phyloP scores from a whole-genome alignment of 2,329 filamentous ascomycete genomes.

The Myotisia sp. region DNA sequence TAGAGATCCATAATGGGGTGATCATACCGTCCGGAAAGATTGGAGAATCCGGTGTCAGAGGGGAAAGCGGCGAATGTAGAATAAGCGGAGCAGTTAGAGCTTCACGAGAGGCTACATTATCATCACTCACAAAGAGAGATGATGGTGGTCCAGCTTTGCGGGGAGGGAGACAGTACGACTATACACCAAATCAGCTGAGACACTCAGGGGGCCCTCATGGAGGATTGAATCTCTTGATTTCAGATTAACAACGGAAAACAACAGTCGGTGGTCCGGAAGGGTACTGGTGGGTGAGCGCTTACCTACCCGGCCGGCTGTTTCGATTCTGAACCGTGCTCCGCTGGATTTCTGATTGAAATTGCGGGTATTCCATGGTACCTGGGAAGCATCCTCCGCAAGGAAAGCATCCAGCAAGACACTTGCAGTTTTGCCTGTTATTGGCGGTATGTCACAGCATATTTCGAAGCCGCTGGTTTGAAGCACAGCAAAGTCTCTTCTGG shows the following conservation, averaged over 20 bases:
- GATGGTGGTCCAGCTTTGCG: conserved; percentile 46
- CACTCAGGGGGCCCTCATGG: too few relatives aligned
- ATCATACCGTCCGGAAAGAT: conserved; percentile 85
- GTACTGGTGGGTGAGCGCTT: conserved; percentile 16
- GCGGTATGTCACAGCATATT: conserved; percentile 57
- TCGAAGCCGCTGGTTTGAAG: conserved; percentile 44
- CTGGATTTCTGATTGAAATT: conserved; percentile 37
- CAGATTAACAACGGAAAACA: neutral
- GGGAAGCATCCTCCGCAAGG: conserved; percentile 47
- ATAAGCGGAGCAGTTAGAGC: conserved; percentile 36
- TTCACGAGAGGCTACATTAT: conserved; percentile 24
- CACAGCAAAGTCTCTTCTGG: conserved; percentile 34
- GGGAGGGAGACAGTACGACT: conserved; percentile 44
- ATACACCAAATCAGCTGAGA: conserved; percentile 9
- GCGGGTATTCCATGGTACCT: conserved; percentile 53
- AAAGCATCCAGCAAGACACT: conserved; percentile 53
- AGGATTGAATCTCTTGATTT: too few relatives aligned
- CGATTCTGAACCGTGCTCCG: conserved; percentile 50
- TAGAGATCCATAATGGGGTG: conserved; percentile 66
- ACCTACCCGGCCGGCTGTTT: conserved; percentile 67
- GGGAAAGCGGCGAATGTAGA: conserved; percentile 86
- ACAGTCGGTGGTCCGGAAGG: neutral
- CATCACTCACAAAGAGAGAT: conserved; percentile 36
- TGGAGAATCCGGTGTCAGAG: conserved; percentile 65
- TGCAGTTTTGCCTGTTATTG: conserved; percentile 51